A percentile compares a stretch with the other conserved stretches of the same genome.
These are phyloP conservation scores for Protostelium mycophagum DNA, from an alignment of 78 protist genomes.

Conservation along the genomic window DNA sequence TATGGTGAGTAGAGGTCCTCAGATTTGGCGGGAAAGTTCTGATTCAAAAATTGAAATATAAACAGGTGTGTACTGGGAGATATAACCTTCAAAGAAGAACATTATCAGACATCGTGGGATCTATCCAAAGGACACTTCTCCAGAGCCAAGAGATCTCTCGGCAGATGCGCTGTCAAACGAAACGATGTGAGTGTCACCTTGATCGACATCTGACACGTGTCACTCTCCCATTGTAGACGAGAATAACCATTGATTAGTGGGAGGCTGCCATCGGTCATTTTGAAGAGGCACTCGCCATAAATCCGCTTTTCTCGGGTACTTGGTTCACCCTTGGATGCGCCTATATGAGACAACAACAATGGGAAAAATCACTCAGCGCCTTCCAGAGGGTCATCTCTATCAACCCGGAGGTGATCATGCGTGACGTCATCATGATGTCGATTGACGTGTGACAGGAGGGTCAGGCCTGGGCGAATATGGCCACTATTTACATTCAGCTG, in stretches of 20 bases:
- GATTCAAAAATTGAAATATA: no score
- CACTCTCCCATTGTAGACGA: no score
- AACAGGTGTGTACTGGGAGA: conserved; percentile 76
- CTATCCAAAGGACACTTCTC: conserved; percentile 33
- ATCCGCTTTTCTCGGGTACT: conserved; percentile 42
- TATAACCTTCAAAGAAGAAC: conserved; percentile 18
- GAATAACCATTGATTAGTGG: no score
- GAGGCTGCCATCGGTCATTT: conserved; percentile 21
- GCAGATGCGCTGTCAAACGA: conserved; percentile 10
- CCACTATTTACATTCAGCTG: conserved; percentile 47
- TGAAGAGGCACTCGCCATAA: conserved; percentile 40
- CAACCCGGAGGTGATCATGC: conserved; percentile 30
- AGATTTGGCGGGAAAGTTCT: no score
- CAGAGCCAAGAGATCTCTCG: conserved; percentile 60
- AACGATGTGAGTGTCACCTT: neutral
- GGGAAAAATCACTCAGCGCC: conserved; percentile 39
- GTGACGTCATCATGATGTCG: no score
- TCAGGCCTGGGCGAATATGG: conserved; percentile 72
- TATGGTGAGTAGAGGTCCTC: no score
- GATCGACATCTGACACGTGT: no score
- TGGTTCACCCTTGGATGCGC: conserved; percentile 81
- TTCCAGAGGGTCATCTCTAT: conserved; percentile 40
- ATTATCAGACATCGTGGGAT: conserved; percentile 58
- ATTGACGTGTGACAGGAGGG: conserved; percentile 17
- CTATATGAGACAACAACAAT: conserved; percentile 31